Evolutionary conservation across 2,329 filamentous ascomycete species (phyloP), one percentile per base, ranked within the genome.

Genomic region (Aphanocladium album): DNA sequence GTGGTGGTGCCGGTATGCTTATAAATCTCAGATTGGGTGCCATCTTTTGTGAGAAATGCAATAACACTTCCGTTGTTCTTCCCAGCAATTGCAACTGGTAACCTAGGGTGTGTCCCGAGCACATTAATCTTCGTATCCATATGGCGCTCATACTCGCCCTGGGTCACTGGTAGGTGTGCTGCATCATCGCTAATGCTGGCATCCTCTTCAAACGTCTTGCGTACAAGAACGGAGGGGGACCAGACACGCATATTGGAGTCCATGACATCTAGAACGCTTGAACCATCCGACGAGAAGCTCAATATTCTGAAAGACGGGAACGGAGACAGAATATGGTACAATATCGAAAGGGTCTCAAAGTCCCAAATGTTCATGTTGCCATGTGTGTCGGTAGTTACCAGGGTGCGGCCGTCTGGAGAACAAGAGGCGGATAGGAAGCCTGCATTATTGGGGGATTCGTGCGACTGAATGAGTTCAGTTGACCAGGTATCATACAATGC

Each of bases 351-450:
- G 2, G 65, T 64, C 25, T 67, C 65, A 27, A 67, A 68, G 23
- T 67, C 66, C 67, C 65, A 68, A 12, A 68, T 63, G 21, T 62
- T 61, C 19, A 68, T 37, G 11, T 59, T 62, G 3, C 65, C 65
- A 3, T 39, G 51, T 6, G 57, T 61, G 46, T 67, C 62, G 0
- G 51, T 57, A 1, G 66, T 68, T 12, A 61, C 67, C 49, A 67
- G 49, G 2, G 64, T 67, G 23, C 60, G 57, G 14, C 67, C 67
- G 52, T 66, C 64, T 1, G 60, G 63, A 19, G 67, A 66, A 39
- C 62, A 65, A 2, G 65, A 33, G 3, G 60, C 63, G 6, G 63
- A 66, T 8, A 64, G 37, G n/a, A 63, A 57, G 3, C 61, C 61
- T 19, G 47, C 43, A 35, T 60, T 23, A 12, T 57, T 60, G 2